phyloP scores from a whole-genome alignment of 2,329 filamentous ascomycete genomes.

The Cladosporium sp. region DNA sequence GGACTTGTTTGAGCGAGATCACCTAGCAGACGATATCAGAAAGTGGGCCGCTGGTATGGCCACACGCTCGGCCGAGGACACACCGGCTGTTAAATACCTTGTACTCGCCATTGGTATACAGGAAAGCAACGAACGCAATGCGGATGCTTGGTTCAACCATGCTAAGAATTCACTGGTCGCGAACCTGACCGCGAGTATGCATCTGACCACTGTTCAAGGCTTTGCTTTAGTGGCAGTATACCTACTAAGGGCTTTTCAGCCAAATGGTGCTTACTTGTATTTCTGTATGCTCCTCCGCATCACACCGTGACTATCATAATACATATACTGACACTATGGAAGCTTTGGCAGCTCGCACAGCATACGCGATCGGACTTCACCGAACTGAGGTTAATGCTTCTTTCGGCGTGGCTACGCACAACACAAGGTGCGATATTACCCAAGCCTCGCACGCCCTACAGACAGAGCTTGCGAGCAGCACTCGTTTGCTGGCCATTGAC shows the following conservation, averaged over 20 bases:
- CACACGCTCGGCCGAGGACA: constrained; percentile 40
- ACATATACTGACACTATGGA: constrained; percentile 1
- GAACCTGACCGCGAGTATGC: constrained; percentile 53
- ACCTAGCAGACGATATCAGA: constrained; percentile 35
- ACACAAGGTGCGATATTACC: constrained; percentile 18
- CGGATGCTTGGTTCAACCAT: constrained; percentile 52
- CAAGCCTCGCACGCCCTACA: not conserved
- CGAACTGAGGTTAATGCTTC: constrained; percentile 55
- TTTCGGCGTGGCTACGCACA: constrained; percentile 46
- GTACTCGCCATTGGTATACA: constrained; percentile 55
- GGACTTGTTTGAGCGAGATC: constrained; percentile 50
- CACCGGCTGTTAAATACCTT: constrained; percentile 53
- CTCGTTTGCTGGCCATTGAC: not conserved
- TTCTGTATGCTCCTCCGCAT: constrained; percentile 40
- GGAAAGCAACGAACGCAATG: constrained; percentile 43
- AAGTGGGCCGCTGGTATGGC: constrained; percentile 30
- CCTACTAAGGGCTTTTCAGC: constrained; percentile 54
- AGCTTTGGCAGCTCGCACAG: constrained; percentile 52
- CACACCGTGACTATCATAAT: not conserved
- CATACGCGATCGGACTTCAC: constrained; percentile 56
- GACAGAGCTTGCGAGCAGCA: not conserved
- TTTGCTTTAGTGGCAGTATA: constrained; percentile 56
- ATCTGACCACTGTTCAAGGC: constrained; percentile 54
- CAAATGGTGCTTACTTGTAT: constrained; percentile 56
- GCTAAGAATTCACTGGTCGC: constrained; percentile 49